Evolutionary conservation across 208 protist species (phyloP).

Genomic region (Borovskyia barvae): DNA sequence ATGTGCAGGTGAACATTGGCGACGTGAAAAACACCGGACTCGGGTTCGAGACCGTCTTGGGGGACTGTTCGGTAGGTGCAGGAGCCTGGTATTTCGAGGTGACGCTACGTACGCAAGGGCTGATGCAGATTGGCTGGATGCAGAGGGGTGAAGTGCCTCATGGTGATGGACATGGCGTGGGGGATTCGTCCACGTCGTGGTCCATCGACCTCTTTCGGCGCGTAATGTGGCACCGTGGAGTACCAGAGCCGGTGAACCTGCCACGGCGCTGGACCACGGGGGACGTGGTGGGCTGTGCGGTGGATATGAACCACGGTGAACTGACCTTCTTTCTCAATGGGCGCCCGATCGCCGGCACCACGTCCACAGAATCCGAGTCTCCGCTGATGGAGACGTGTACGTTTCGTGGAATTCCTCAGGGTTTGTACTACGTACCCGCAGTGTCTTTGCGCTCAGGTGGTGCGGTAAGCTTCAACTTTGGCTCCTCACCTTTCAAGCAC

Average conservation of each 20-base stretch:
- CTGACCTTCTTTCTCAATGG: constrained; percentile 88
- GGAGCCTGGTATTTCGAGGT: constrained; percentile 92
- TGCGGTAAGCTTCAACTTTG: constrained; percentile 88
- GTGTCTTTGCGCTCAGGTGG: constrained; percentile 85
- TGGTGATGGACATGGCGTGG: constrained; percentile 53
- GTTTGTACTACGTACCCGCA: constrained; percentile 63
- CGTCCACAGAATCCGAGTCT: constrained; percentile 14
- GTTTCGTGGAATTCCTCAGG: constrained; percentile 37
- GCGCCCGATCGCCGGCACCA: constrained; percentile 41
- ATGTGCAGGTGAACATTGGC: constrained; percentile 69
- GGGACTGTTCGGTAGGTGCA: constrained; percentile 75
- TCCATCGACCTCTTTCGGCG: constrained; percentile 85
- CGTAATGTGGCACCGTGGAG: constrained; percentile 85
- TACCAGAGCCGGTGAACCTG: constrained; percentile 49
- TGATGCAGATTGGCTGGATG: constrained; percentile 92
- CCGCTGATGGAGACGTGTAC: constrained; percentile 32
- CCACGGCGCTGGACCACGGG: constrained; percentile 75
- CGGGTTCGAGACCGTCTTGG: constrained; percentile 68
- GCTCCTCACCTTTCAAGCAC: constrained; percentile 76
- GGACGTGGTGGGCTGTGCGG: constrained; percentile 88
- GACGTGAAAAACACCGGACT: constrained; percentile 74
- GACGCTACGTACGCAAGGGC: constrained; percentile 81
- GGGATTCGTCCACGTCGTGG: constrained; percentile 84
- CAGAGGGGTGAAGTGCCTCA: constrained; percentile 26
- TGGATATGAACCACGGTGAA: constrained; percentile 71